Base-by-base conservation (phyloP, 495 filamentous ascomycete genomes). In the Xylaria grammica region DNA sequence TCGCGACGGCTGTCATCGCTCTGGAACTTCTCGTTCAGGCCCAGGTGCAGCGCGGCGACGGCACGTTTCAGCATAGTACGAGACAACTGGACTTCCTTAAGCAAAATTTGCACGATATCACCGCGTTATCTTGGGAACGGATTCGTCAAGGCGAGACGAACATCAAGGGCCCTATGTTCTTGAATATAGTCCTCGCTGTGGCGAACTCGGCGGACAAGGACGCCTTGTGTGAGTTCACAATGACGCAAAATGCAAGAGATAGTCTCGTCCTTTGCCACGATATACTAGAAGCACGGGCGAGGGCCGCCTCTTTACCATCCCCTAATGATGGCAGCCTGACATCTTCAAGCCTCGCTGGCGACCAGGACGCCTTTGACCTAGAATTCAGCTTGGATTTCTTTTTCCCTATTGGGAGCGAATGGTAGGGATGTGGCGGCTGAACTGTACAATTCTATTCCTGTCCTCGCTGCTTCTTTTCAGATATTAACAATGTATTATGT, bases 91-190 rank as follows among this genome's bases (percentile, higher is more conserved):
- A 72, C 4, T 51, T 70, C n/a, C 68, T 84, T 3, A 75, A 78
- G 5, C 60, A 75, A 49, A 68, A 74, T 45, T 66, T 81, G n/a
- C 69, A 62, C 6, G 68, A 74, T 24, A 60, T 81, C 20, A 65
- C 75, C 15, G 44, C 69, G 17, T 67, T 79, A 38, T 74, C 78
- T 0, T 42, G 68, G 27, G 77, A 81, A 40, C 71, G 82, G 11
- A 72, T 85, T 27, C 64, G 64, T 6, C 66, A 79, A 48, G 82
- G 81, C 6, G 84, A 86, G 54, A 84, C 80, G 1, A 86, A 82
- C 60, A 75, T 84, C 20, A 85, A 85, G 60, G 68, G 58, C 17
- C 77, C 82, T 52, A 69, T 82, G 66, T 84, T 79, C 63, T 45
- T 84, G 6, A 73, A 65, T 56, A 81, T 85, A 76, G 66, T 78